Percentiles rank a stretch among this genome's conserved stretches.
Conservation (phyloP, 139 green algal genomes). For the Chlamydomonas eustigma region DNA sequence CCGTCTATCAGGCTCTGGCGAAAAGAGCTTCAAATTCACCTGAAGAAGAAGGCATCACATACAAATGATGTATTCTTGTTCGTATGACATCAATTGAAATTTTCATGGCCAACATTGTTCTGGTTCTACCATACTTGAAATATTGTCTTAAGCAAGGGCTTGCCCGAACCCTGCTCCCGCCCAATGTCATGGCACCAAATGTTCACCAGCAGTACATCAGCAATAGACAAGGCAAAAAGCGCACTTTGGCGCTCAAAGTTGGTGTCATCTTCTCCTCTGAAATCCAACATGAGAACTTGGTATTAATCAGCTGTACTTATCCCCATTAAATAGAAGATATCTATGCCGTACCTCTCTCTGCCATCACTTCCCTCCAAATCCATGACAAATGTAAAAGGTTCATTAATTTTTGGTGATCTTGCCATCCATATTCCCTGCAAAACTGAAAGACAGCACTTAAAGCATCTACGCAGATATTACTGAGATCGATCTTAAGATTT, state of each 20-base stretch:
- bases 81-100: no score
- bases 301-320: no score
- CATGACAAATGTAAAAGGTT: slow-evolving; percentile 80
- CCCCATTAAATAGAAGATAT: no score
- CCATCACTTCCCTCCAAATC: slow-evolving; percentile 88
- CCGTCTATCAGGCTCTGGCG: slow-evolving; percentile 60
- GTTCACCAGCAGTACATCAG: slow-evolving; percentile 96
- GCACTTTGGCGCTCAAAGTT: slow-evolving; percentile 95
- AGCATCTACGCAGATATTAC: no score
- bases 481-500: no score
- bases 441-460: neutral
- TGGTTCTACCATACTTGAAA: slow-evolving; percentile 89
- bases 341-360: neutral
- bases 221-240: slow-evolving; percentile 91
- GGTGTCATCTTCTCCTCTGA: slow-evolving; percentile 94
- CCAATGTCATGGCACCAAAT: slow-evolving; percentile 98
- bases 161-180: slow-evolving; percentile 89
- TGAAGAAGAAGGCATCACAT: slow-evolving; percentile 28
- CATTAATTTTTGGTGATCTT: slow-evolving; percentile 55
- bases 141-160: slow-evolving; percentile 96
- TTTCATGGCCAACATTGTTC: no score
- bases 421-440: slow-evolving; percentile 81
- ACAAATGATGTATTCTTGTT: no score
- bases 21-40: slow-evolving; percentile 98
- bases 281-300: neutral